Conservation (phyloP, 192 early-diverging fungal genomes). For the Podila epigama region DNA sequence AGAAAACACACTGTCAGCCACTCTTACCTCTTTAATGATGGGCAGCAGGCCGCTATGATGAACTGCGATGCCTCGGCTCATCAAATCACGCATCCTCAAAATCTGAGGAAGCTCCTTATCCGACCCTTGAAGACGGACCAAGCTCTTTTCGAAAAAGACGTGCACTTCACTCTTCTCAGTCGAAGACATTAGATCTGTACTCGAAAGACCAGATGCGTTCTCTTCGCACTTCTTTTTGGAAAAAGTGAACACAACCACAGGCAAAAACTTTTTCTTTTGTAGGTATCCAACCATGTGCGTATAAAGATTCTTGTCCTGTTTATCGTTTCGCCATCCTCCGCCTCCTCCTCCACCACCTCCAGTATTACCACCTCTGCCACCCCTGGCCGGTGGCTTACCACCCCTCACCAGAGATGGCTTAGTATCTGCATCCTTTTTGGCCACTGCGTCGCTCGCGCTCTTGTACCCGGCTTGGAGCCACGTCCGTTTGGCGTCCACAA, state of each 20-base stretch:
- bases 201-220: slow-evolving; percentile 78
- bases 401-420: slow-evolving; percentile 47
- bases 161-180: slow-evolving; percentile 86
- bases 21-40: slow-evolving; percentile 95
- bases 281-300: slow-evolving; percentile 80
- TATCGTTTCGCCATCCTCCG: slow-evolving; percentile 52
- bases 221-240: slow-evolving; percentile 97
- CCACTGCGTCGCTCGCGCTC: slow-evolving; percentile 74
- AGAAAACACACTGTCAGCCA: no score
- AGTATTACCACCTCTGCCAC: slow-evolving; percentile 53
- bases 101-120: slow-evolving; percentile 93
- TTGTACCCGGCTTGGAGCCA: slow-evolving; percentile 73
- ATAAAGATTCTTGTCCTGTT: slow-evolving; percentile 81
- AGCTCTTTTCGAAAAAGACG: slow-evolving; percentile 81
- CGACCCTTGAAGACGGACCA: slow-evolving; percentile 82
- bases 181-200: slow-evolving; percentile 79
- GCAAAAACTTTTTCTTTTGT: slow-evolving; percentile 79
- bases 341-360: slow-evolving; percentile 58
- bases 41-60: slow-evolving; percentile 97
- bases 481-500: slow-evolving; percentile 82
- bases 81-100: slow-evolving; percentile 78
- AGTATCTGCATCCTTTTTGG: slow-evolving; percentile 66
- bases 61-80: slow-evolving; percentile 93
- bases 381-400: slow-evolving; percentile 32
- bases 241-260: slow-evolving; percentile 93